Conservation (phyloP, 108 stramenopile genomes). For the Skeletonema marinoi region DNA sequence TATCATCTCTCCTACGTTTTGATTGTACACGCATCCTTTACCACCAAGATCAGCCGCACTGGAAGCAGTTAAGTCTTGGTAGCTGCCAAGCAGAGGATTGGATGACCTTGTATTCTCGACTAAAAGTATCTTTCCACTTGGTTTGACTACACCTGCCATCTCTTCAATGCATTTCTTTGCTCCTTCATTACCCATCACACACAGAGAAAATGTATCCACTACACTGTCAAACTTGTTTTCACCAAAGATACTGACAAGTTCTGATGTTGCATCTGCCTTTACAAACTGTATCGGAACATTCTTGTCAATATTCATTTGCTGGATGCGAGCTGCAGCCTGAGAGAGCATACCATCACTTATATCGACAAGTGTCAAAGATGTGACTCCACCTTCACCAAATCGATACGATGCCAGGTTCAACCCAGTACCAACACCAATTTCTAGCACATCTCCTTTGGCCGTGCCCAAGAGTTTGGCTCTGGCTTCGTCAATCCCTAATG, state of each 20-base stretch:
- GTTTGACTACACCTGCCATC: slow-evolving; percentile 66
- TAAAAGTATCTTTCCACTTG: slow-evolving; percentile 53
- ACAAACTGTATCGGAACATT: slow-evolving; percentile 52
- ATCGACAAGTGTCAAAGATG: slow-evolving; percentile 79
- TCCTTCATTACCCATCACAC: slow-evolving; percentile 82
- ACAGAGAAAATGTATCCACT: slow-evolving; percentile 85
- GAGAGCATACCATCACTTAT: slow-evolving; percentile 78
- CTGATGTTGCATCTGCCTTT: slow-evolving; percentile 79
- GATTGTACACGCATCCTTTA: slow-evolving; percentile 89
- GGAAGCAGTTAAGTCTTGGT: slow-evolving; percentile 81
- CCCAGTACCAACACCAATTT: slow-evolving; percentile 89
- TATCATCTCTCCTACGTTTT: slow-evolving; percentile 76
- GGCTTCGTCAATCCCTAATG: slow-evolving; percentile 77
- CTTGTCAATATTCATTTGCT: slow-evolving; percentile 10
- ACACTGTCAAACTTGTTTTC: slow-evolving; percentile 72
- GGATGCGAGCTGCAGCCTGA: slow-evolving; percentile 44
- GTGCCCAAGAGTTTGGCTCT: slow-evolving; percentile 54
- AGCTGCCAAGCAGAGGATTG: slow-evolving; percentile 69
- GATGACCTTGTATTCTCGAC: slow-evolving; percentile 83
- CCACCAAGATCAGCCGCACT: slow-evolving; percentile 77
- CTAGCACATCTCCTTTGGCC: slow-evolving; percentile 76
- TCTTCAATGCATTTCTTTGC: slow-evolving; percentile 65
- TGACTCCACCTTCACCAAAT: slow-evolving; percentile 38
- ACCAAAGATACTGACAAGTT: slow-evolving; percentile 65
- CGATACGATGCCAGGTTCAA: slow-evolving; percentile 71